Evolutionary conservation across 2,329 filamentous ascomycete genomes (phyloP).

Genomic region (Taxawa tesnikishii): DNA sequence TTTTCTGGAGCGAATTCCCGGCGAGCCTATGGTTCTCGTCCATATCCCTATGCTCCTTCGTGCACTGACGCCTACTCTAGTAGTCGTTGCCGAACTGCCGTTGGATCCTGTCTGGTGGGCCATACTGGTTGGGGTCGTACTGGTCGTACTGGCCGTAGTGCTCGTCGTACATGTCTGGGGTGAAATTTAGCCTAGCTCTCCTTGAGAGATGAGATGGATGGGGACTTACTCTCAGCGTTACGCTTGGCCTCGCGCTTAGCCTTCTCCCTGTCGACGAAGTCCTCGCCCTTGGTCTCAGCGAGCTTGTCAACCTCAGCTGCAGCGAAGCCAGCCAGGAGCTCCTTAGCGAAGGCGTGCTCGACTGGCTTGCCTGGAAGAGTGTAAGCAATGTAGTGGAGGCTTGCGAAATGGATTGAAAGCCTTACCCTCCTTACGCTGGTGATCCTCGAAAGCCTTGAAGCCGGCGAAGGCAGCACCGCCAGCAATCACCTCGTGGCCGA

Average conservation of each 20-base stretch:
- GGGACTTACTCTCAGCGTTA: conserved; percentile 33
- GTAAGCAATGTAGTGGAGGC: not conserved
- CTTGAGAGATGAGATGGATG: too few relatives aligned
- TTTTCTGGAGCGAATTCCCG: too few relatives aligned
- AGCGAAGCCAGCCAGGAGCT: conserved; percentile 59
- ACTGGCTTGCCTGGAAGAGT: conserved; percentile 52
- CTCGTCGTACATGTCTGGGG: not conserved
- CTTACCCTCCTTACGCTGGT: conserved; percentile 55
- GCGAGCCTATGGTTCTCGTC: too few relatives aligned
- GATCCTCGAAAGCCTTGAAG: conserved; percentile 69
- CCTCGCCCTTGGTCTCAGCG: conserved; percentile 43
- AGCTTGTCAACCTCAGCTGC: conserved; percentile 67
- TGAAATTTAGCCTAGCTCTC: too few relatives aligned
- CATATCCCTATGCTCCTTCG: too few relatives aligned
- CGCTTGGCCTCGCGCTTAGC: conserved; percentile 32
- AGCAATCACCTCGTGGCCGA: conserved; percentile 63
- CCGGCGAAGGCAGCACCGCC: conserved; percentile 67
- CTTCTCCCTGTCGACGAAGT: conserved; percentile 35
- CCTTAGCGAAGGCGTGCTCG: conserved; percentile 65
- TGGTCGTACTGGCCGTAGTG: conserved; percentile 22
- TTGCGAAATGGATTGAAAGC: conserved; percentile 2
- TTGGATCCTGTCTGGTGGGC: conserved; percentile 19
- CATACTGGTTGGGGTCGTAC: conserved; percentile 33
- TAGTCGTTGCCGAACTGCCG: conserved; percentile 16
- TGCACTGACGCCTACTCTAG: too few relatives aligned